These are phyloP conservation scores for Leishmania gerbilli DNA, from an alignment of 208 protist genomes.

Conservation along the genomic window DNA sequence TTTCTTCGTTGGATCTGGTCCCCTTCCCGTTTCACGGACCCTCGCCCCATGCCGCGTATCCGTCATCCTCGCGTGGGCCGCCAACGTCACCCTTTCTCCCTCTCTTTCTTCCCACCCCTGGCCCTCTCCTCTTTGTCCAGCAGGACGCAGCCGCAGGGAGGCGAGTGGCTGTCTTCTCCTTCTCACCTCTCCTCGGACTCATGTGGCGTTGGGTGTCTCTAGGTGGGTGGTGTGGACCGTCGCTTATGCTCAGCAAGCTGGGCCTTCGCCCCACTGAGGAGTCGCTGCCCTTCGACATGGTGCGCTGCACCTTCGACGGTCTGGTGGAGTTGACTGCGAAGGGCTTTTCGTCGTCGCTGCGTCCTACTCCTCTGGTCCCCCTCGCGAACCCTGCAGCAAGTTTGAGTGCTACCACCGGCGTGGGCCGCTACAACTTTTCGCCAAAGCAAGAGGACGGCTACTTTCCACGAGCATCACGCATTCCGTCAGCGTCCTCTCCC, in stretches of 20 bases:
- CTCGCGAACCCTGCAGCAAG: neutral
- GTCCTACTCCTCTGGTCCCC: neutral
- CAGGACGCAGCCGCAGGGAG: neutral
- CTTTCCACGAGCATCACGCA: constrained; percentile 11
- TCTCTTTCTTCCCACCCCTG: neutral
- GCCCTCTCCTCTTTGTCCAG: neutral
- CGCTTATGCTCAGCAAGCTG: constrained; percentile 80
- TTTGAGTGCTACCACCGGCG: neutral
- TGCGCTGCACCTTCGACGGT: constrained; percentile 82
- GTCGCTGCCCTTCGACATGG: constrained; percentile 76
- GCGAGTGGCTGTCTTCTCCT: neutral
- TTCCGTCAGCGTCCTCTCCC: neutral
- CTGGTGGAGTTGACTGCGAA: constrained; percentile 59
- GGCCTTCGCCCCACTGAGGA: constrained; percentile 47
- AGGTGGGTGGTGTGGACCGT: constrained; percentile 83
- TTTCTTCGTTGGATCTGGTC: neutral
- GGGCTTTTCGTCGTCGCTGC: constrained; percentile 39
- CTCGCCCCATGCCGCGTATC: neutral
- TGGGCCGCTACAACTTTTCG: constrained; percentile 10
- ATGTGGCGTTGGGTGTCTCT: constrained; percentile 85
- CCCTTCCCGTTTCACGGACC: neutral
- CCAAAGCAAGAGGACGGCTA: constrained; percentile 14
- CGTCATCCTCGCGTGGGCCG: neutral
- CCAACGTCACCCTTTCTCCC: neutral
- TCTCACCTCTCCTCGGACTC: constrained; percentile 7